A percentile compares a stretch with the other conserved stretches of the same genome.
These are phyloP conservation scores for Rhynchospora pubera DNA, from an alignment of 176 grass and related monocot genomes.

Conservation along the genomic window DNA sequence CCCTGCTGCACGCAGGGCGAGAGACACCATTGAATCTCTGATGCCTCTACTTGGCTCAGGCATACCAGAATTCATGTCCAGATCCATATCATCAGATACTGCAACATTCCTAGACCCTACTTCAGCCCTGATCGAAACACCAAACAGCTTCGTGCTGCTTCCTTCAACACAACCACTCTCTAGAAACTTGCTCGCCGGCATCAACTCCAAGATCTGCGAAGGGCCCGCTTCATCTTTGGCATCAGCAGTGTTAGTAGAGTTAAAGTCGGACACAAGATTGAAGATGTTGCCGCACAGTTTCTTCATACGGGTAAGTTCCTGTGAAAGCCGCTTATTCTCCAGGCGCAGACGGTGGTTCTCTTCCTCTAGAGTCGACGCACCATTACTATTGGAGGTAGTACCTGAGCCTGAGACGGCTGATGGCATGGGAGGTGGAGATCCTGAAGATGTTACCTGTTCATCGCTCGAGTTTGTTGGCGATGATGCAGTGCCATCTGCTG, in stretches of 20 bases:
- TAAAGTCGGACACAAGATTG: slow-evolving; percentile 41
- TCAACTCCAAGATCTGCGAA: not conserved
- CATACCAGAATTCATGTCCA: not conserved
- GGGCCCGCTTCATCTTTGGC: slow-evolving; percentile 15
- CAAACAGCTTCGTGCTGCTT: slow-evolving; percentile 45
- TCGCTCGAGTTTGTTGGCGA: slow-evolving; percentile 59
- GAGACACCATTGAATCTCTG: not conserved
- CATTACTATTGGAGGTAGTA: slow-evolving; percentile 1
- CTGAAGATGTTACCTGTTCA: slow-evolving; percentile 41
- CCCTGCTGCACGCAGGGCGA: not conserved
- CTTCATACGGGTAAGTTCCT: slow-evolving; percentile 56
- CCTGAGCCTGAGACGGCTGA: not conserved
- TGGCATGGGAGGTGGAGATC: not conserved
- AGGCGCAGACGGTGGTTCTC: slow-evolving; percentile 64
- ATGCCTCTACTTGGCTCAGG: not conserved
- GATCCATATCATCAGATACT: not conserved
- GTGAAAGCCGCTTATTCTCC: slow-evolving; percentile 63
- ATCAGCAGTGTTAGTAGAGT: slow-evolving; percentile 15
- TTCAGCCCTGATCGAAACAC: slow-evolving; percentile 49
- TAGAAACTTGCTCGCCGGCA: not conserved
- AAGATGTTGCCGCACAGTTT: slow-evolving; percentile 59
- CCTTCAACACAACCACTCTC: not conserved
- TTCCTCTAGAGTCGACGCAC: slow-evolving; percentile 46
- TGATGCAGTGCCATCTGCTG: slow-evolving; percentile 15
- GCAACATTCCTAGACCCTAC: slow-evolving; percentile 9